A percentile compares a stretch with the other conserved stretches of the same genome.
Evolutionary conservation across 2,329 filamentous ascomycete genomes (phyloP).

Genomic region (Aureobasidium subglaciale): DNA sequence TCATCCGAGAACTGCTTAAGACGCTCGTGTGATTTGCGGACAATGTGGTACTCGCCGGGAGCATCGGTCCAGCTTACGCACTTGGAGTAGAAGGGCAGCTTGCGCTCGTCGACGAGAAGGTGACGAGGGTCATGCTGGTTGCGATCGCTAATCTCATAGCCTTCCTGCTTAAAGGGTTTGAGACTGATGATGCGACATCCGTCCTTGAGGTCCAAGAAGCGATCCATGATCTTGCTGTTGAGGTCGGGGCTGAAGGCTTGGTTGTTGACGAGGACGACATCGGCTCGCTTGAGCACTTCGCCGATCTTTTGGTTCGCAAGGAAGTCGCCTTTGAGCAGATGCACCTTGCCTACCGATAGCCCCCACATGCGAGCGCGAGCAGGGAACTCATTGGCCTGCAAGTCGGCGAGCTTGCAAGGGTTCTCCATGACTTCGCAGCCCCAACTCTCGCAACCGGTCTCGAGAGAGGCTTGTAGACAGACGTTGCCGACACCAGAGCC

Average conservation of each 20-base stretch:
- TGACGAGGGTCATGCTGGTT: slow-evolving; percentile 77
- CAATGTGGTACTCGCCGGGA: slow-evolving; percentile 80
- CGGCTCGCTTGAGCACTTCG: slow-evolving; percentile 69
- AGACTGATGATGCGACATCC: slow-evolving; percentile 86
- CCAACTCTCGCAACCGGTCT: slow-evolving; percentile 90
- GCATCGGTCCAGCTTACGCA: slow-evolving; percentile 86
- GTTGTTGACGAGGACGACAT: slow-evolving; percentile 97
- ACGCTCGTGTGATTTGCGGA: slow-evolving; percentile 49
- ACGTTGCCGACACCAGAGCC: slow-evolving; percentile 96
- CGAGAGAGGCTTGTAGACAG: slow-evolving; percentile 83
- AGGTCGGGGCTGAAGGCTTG: slow-evolving; percentile 86
- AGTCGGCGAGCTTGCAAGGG: slow-evolving; percentile 71
- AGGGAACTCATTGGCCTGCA: slow-evolving; percentile 74
- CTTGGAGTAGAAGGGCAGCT: slow-evolving; percentile 58
- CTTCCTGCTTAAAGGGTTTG: slow-evolving; percentile 80
- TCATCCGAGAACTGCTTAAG: background rate
- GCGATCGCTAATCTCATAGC: slow-evolving; percentile 64
- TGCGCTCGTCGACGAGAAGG: slow-evolving; percentile 68
- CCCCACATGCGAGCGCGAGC: slow-evolving; percentile 89
- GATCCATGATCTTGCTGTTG: slow-evolving; percentile 75
- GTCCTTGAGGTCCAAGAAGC: slow-evolving; percentile 88
- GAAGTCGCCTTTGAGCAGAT: slow-evolving; percentile 78
- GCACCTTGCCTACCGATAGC: slow-evolving; percentile 68
- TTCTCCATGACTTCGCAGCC: slow-evolving; percentile 96
- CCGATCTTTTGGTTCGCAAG: slow-evolving; percentile 64